phyloP scores from a whole-genome alignment of 2,329 filamentous ascomycete species.

The Rutstroemia sydowiana region DNA sequence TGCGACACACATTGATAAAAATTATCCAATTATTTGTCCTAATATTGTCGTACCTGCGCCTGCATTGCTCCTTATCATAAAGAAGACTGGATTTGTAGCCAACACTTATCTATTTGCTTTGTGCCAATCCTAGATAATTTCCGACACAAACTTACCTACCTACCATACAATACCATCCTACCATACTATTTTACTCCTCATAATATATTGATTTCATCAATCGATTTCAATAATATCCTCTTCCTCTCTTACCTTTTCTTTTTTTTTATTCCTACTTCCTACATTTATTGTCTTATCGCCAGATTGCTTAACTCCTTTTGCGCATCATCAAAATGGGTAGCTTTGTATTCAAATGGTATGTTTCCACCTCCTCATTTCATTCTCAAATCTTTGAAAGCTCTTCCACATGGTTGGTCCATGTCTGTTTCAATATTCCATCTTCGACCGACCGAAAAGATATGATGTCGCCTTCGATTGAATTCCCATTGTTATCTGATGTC shows the following conservation, averaged over 20 bases:
- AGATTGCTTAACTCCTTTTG: neutral
- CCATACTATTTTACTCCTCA: neutral
- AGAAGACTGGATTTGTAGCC: neutral
- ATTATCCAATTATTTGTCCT: too few species aligned
- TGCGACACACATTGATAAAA: too few species aligned
- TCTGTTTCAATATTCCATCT: neutral
- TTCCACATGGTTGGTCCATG: neutral
- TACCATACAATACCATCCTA: neutral
- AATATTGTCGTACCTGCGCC: too few species aligned
- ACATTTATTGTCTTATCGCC: neutral
- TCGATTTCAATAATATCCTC: neutral
- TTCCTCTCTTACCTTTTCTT: neutral
- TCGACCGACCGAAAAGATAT: neutral
- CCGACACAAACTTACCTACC: neutral
- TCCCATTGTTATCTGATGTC: conserved; percentile 17
- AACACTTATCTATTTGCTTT: neutral
- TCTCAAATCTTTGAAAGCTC: too few species aligned
- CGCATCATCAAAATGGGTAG: conserved; percentile 29
- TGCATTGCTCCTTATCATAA: too few species aligned
- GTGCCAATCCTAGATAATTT: neutral
- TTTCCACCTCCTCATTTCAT: neutral
- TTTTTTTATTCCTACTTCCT: neutral
- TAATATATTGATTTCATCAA: neutral
- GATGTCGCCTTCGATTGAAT: too few species aligned
- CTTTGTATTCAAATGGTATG: conserved; percentile 33